Evolutionary conservation across 345 rosid species (phyloP).

Genomic region (Eucalyptus coolabah): DNA sequence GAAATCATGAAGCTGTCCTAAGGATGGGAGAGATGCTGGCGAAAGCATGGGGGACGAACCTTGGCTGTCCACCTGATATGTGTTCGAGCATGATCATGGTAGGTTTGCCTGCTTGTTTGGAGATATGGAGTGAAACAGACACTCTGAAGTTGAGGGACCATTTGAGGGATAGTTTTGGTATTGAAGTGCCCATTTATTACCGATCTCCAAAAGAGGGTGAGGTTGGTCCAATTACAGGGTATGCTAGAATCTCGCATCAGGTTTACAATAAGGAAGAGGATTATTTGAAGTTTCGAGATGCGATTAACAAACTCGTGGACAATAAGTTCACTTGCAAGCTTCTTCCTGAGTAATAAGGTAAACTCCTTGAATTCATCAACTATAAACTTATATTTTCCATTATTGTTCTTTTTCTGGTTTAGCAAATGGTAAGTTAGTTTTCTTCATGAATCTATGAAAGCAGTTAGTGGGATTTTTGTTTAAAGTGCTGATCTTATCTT

Average conservation of each 20-base stretch:
- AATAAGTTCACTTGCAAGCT: constrained; percentile 45
- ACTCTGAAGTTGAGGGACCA: constrained; percentile 42
- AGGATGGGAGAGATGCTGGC: constrained; percentile 86
- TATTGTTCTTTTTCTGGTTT: background rate
- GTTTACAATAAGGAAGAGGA: constrained; percentile 76
- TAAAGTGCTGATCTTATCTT: background rate
- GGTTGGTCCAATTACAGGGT: constrained; percentile 41
- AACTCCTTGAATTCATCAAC: background rate
- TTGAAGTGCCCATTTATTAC: constrained; percentile 77
- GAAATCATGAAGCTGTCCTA: constrained; percentile 65
- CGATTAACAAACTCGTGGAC: constrained; percentile 31
- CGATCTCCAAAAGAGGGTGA: constrained; percentile 47
- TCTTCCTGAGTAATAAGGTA: constrained; percentile 35
- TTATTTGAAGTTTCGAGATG: constrained; percentile 66
- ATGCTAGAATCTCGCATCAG: constrained; percentile 82
- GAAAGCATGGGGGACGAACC: constrained; percentile 75
- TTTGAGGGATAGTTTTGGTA: constrained; percentile 45
- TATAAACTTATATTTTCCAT: background rate
- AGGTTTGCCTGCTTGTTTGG: constrained; percentile 64
- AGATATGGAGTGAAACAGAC: constrained; percentile 37
- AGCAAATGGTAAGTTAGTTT: background rate
- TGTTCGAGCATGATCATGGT: constrained; percentile 86
- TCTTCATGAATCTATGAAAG: background rate
- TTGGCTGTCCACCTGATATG: constrained; percentile 82
- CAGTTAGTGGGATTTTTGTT: background rate